phyloP scores from a whole-genome alignment of 345 rosid species.

The Eucalyptus victrix region DNA sequence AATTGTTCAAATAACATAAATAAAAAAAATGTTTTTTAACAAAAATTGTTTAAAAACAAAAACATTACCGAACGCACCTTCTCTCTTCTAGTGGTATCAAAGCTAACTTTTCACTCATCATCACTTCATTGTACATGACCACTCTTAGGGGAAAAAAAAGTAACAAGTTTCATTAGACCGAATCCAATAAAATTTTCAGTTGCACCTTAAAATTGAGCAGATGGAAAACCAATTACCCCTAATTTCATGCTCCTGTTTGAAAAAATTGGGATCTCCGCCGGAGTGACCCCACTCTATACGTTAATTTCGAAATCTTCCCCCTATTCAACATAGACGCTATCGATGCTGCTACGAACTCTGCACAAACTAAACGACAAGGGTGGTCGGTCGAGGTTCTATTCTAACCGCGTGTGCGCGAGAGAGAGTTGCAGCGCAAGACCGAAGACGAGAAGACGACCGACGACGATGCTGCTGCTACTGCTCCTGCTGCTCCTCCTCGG shows the following conservation, averaged over 20 bases:
- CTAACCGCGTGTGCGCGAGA: background rate
- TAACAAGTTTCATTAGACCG: accelerated
- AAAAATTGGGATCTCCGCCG: background rate
- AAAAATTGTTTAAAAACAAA: accelerated
- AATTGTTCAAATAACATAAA: accelerated
- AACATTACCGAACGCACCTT: accelerated
- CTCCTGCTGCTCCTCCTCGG: background rate
- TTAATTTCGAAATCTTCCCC: background rate
- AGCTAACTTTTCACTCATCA: too few species aligned
- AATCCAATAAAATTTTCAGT: too few species aligned
- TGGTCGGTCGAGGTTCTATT: background rate
- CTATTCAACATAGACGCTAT: background rate
- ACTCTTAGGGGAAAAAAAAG: too few species aligned
- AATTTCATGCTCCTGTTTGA: too few species aligned
- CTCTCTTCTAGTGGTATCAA: accelerated
- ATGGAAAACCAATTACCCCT: background rate
- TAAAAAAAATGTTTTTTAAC: too few species aligned
- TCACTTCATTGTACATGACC: too few species aligned
- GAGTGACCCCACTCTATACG: background rate
- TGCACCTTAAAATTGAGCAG: too few species aligned
- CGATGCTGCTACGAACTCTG: background rate
- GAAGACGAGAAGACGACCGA: background rate
- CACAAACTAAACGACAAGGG: background rate
- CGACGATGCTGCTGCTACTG: background rate
- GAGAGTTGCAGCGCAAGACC: background rate